Evolutionary conservation across 1,284 basidiomycete genomes (phyloP).

Genomic region (Rhodotorula sp.): DNA sequence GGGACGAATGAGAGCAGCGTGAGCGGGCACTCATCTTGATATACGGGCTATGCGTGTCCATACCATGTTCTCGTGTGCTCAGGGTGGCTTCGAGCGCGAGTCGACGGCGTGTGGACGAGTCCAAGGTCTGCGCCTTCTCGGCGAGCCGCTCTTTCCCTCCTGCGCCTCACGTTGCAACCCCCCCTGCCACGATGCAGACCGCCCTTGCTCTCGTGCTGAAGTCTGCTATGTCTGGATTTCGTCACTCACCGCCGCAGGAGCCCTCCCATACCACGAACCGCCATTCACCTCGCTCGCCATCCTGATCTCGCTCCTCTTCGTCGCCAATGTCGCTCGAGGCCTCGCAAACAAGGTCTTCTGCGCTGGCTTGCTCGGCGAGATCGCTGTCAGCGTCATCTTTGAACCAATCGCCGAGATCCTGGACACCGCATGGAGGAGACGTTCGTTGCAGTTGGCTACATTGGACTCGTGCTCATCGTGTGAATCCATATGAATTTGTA

Average conservation of each 20-base stretch:
- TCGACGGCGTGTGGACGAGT: too few relatives aligned
- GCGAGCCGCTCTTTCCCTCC: background rate
- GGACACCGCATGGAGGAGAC: constrained; percentile 51
- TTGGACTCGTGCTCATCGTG: constrained; percentile 58
- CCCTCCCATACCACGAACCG: constrained; percentile 47
- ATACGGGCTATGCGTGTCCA: background rate
- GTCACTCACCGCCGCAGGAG: constrained; percentile 2
- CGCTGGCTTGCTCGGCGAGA: constrained; percentile 53
- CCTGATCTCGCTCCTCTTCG: constrained; percentile 49
- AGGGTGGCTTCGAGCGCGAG: too few relatives aligned
- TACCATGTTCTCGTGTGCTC: too few relatives aligned
- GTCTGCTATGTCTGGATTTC: constrained; percentile 9
- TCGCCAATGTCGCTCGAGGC: constrained; percentile 48
- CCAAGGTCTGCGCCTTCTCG: too few relatives aligned
- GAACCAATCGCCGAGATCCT: constrained; percentile 55
- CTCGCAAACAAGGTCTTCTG: constrained; percentile 45
- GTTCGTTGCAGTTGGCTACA: constrained; percentile 55
- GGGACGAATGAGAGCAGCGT: background rate
- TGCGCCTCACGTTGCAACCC: background rate
- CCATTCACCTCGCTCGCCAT: constrained; percentile 46
- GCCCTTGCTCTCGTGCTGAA: background rate
- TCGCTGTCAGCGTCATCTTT: constrained; percentile 56
- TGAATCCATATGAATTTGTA: constrained; percentile 42
- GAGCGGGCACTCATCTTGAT: too few relatives aligned
- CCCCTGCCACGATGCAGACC: background rate